Evolutionary conservation across 805 yeast genomes (phyloP), one percentile per base, ranked within the genome.

Genomic region (Saccharomyces kudriavzevii): DNA sequence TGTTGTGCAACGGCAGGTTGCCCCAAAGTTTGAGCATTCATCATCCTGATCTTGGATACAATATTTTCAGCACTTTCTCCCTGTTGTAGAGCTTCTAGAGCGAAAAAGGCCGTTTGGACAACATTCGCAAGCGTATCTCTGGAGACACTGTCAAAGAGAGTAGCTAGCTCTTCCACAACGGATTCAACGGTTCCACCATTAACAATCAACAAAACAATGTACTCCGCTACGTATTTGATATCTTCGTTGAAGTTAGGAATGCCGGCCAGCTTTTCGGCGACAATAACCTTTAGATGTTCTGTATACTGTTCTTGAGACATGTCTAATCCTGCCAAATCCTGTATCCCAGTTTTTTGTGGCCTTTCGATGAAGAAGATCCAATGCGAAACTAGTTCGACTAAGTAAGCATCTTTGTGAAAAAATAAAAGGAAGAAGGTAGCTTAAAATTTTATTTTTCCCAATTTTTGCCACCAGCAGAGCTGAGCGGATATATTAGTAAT

Each of bases 201-300:
- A 13, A 84, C 83, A 56, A 87, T 84, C 67, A 87, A 73, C 47
- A 85, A 77, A n/a, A 83, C 77, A 53, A 87, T 81, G 63, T 80
- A 87, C 67, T 87, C 94, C 13, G 94, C 87, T 45, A 84, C 83
- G 60, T 83, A 85, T 47, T 71, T 74, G 26, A 78, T 75, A 60
- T 81, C 84, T 52, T 80, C 84, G 10, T 70, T 70, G 56, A 78
- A 70, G 54, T 74, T 75, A 5, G 68, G 69, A 26, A 77, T 56
- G 47, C 71, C 70, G 20, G 63, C 63, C 30, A 78, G 66, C 60
- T 73, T 75, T 49, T 68, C 67, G 17, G 77, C 72, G 6, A 80
- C 73, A 45, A 70, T 72, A 24, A 68, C 66, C 60, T 78, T 78
- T 49, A 79, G 60, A 54, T 75, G 76, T 54, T 73, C 68, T 8